These are phyloP conservation scores for Singerocomus rubriflavus DNA, from an alignment of 1,284 basidiomycete species.

Conservation along the genomic window DNA sequence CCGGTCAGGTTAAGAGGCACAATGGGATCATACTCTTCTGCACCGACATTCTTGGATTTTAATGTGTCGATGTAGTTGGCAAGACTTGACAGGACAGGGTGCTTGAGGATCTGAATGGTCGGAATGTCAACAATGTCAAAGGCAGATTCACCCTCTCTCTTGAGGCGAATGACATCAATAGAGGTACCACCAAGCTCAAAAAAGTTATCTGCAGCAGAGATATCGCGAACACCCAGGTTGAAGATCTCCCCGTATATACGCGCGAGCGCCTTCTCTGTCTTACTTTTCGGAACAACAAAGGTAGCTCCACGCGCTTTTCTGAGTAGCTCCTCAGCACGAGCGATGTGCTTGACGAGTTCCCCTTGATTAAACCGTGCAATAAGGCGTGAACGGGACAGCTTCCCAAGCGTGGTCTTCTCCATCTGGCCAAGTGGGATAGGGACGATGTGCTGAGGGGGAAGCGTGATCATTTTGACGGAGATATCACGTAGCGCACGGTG, in stretches of 20 bases:
- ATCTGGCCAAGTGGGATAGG: constrained; percentile 24
- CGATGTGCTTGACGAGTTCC: constrained; percentile 18
- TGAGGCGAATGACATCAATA: constrained; percentile 29
- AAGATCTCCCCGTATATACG: constrained; percentile 26
- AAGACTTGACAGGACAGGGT: constrained; percentile 33
- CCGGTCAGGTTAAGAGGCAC: constrained; percentile 37
- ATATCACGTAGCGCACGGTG: constrained; percentile 20
- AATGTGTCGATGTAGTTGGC: constrained; percentile 24
- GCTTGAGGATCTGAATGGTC: constrained; percentile 38
- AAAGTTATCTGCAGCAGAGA: constrained; percentile 28
- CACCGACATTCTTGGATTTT: constrained; percentile 7
- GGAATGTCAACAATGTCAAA: constrained; percentile 37
- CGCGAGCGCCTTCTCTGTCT: constrained; percentile 20
- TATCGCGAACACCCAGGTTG: constrained; percentile 15
- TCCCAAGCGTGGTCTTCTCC: constrained; percentile 29
- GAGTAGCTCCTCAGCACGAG: constrained; percentile 22
- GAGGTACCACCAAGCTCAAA: constrained; percentile 30
- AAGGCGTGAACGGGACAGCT: constrained; percentile 24
- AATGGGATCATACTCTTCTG: constrained; percentile 30
- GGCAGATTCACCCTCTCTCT: constrained; percentile 31
- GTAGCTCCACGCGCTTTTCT: constrained; percentile 16
- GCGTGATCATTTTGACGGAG: constrained; percentile 27
- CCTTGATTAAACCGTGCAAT: constrained; percentile 23
- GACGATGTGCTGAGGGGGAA: constrained; percentile 22
- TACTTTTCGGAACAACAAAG: constrained; percentile 19